Evolutionary conservation across 2,329 filamentous ascomycete species (phyloP), one percentile per base, ranked within the genome.

Genomic region (Claviceps maximensis): DNA sequence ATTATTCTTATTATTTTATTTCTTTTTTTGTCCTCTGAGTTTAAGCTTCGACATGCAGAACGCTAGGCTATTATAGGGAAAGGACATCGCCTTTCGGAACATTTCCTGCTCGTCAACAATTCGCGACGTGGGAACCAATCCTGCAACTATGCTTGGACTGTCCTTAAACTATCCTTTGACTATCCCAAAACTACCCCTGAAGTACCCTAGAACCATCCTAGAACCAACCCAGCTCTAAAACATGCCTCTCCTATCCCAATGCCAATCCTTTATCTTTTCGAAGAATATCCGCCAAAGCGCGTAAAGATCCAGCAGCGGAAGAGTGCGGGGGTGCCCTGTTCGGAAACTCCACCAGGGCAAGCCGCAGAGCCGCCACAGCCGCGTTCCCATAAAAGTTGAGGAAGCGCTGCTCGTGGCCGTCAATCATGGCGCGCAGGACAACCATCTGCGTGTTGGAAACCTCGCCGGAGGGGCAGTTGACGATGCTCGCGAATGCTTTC

Each of bases 331-430:
- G 67, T 1, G 74, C 75, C 53, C 71, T 74, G 27, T 70, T 70
- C 0, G 88, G 89, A 49, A 93, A 83, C 13, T 88, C 84, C n/a
- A 93, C 67, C 27, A 91, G 71, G 0, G 86, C 87, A 50, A 79
- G 73, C 40, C 82, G 75, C 58, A 96, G 66, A 1, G 87, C 81
- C 0, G 79, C 84, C n/a, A 86, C 65, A 0, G 80, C 90, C 8
- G 85, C 80, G 49, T 80, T 82, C 1, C 90, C 91, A 62, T 90
- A 98, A 59, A 93, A 88, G 15, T 75, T 74, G 49, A 96, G 71
- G 61, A 97, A 89, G 19, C 86, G 83, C 52, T 81, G 76, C 57
- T 88, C 83, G 56, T 85, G 85, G 25, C 84, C 79, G 52, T 85
- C 77, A 31, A 91, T 79, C 77, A 91, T 83, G 8, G 81, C 74